A percentile compares a stretch with the other conserved stretches of the same genome.
phyloP scores from a whole-genome alignment of 441 rosid genomes.

The Breynia disticha region DNA sequence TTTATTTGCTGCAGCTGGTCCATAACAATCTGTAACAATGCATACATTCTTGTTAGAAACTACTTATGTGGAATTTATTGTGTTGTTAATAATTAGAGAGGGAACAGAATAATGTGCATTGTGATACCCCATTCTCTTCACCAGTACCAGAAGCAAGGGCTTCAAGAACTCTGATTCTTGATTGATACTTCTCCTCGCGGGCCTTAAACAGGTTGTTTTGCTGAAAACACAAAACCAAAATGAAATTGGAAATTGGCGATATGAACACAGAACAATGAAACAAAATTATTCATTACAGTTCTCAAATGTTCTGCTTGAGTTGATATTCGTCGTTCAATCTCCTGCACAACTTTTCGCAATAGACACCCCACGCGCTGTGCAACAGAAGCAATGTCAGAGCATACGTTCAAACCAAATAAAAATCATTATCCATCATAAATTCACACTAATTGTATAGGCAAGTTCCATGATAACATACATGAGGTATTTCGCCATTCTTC shows the following conservation, averaged over 20 bases:
- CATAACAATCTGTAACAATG: slow-evolving; percentile 30
- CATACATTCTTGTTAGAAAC: neutral
- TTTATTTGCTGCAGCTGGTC: slow-evolving; percentile 42
- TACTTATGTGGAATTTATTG: no score
- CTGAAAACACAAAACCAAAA: slow-evolving; percentile 27
- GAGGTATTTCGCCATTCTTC: slow-evolving; percentile 67
- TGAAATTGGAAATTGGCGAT: slow-evolving; percentile 1
- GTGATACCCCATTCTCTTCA: slow-evolving; percentile 59
- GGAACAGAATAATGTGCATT: slow-evolving; percentile 3
- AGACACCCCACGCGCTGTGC: slow-evolving; percentile 70
- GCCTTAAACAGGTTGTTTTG: slow-evolving; percentile 71
- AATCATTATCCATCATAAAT: no score
- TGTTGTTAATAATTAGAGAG: neutral
- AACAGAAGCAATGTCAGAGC: slow-evolving; percentile 9
- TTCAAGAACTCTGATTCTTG: slow-evolving; percentile 76
- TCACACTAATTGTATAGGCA: neutral
- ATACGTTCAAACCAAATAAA: neutral
- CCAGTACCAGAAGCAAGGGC: slow-evolving; percentile 64
- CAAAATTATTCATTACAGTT: slow-evolving; percentile 45
- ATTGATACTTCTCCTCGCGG: slow-evolving; percentile 85
- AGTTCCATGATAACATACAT: slow-evolving; percentile 33
- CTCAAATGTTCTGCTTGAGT: slow-evolving; percentile 89
- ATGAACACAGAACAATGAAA: slow-evolving; percentile 4
- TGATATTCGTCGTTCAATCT: slow-evolving; percentile 88
- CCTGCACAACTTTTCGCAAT: slow-evolving; percentile 73